Percentiles rank a stretch among this genome's conserved stretches.
These are phyloP conservation scores for Ogataea pilisensis DNA, from an alignment of 805 yeast genomes.

Conservation along the genomic window DNA sequence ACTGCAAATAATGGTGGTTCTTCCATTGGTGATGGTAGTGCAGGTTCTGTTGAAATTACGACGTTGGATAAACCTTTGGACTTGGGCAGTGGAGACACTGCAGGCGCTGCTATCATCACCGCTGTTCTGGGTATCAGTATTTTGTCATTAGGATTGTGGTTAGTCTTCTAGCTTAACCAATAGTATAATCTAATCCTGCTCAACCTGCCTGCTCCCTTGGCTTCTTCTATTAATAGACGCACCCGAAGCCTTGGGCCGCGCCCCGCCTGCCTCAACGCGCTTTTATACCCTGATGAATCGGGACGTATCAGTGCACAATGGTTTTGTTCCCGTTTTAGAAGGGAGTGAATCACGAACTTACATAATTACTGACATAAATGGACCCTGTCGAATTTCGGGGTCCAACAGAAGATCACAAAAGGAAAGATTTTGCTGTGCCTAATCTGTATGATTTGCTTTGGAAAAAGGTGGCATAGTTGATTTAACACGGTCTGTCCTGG, in stretches of 20 bases:
- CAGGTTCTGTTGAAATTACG: constrained; percentile 49
- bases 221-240: too few species aligned
- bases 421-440: neutral
- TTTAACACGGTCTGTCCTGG: too few species aligned
- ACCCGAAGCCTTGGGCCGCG: neutral
- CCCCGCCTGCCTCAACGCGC: too few species aligned
- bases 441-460: neutral
- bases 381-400: neutral
- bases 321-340: too few species aligned
- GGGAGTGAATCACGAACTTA: neutral
- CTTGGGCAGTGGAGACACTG: constrained; percentile 46
- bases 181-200: too few species aligned
- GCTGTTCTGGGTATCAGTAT: constrained; percentile 42
- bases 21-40: constrained; percentile 54
- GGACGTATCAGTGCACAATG: too few species aligned
- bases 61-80: constrained; percentile 37
- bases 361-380: neutral
- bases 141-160: constrained; percentile 26
- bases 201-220: too few species aligned
- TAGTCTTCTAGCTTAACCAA: constrained; percentile 16
- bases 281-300: too few species aligned
- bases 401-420: too few species aligned
- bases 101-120: constrained; percentile 70
- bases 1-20: constrained; percentile 34
- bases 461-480: neutral